Evolutionary conservation across 169 alveolate genomes (phyloP), one percentile per base, ranked within the genome.

Genomic region (Cyclospora cayetanensis): DNA sequence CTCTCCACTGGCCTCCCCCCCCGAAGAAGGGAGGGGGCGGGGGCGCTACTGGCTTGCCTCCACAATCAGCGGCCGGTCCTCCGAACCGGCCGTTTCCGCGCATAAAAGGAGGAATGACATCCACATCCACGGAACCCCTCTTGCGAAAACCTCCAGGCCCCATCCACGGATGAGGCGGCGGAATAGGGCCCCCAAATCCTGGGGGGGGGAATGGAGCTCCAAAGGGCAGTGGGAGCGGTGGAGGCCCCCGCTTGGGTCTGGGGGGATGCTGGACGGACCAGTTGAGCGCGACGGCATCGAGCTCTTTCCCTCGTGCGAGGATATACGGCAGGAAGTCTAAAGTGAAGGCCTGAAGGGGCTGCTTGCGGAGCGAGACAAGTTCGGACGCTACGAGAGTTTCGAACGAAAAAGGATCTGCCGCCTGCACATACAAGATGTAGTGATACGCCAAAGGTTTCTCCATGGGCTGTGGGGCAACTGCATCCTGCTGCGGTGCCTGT

Each of bases 181-280:
- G 86, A 39, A 76, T 39, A n/a, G 86, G 86, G 37, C 66, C 66
- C 86, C 86, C 86, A 22, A 76, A 76, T 35, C 86, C 86, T n/a
- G 86, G 86, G 20, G 41, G 27, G 27, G 66, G 86, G 66, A 76
- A 76, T 25, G 86, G 86, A 50, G 2, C 9, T 35, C 66, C 42
- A 25, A 43, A 5, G 22, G 66, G 66, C 11, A 39, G 12, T 4
- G 66, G 66, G 86, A 76, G 25, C 4, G 86, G 65, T 1, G 63
- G 9, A 18, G 31, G 37, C 41, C 20, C n/a, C 39, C 66, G 39
- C 25, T 76, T 76, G 7, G 86, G 86, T 25, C 86, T 41, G 4
- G 86, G 86, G 41, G 86, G 86, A 12, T 42, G 34, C 39, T 76
- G 55, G 1, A 76, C 15, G 37, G 86, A 43, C 86, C 86, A 76